Evolutionary conservation across 192 early-diverging fungal species (phyloP), one percentile per base, ranked within the genome.

Genomic region (Linnemannia hyalina): DNA sequence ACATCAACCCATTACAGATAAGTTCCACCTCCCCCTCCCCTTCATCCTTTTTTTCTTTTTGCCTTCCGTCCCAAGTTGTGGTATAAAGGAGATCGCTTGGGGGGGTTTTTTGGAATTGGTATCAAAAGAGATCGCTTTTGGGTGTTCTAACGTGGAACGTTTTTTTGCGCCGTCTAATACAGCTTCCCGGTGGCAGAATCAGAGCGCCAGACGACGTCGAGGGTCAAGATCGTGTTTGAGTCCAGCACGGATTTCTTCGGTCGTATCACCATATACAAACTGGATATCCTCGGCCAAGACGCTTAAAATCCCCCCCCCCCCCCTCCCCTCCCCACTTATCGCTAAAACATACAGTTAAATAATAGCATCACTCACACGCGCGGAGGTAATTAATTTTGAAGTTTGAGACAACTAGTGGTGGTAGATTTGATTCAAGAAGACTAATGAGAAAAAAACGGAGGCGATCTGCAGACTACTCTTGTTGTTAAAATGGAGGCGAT

Each of bases 241-340:
- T 87, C 88, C 36, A 95, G 95, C 85, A 94, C 96, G 2, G 97
- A 97, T 80, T 97, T 97, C 89, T 97, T 95, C 88, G 97, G 97
- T 32, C 89, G 97, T 57, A 93, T 97, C 44, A 92, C 94, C 41
- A 83, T 97, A 15, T 97, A 97, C 88, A 85, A 91, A 60, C 85
- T 97, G 47, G 93, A 95, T 70, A 82, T 96, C 69, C 13, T 92
- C 36, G 96, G 95, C 20, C 71, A 68, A 9, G 73, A 83, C 4
- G 83, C 82, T 8, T 88, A 68, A 87, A 26, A 68, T 1, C 4
- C 6, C 3, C 5, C 29, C 22, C 23, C 23, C 4, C n/a, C 35
- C 35, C n/a, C n/a, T n/a, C n/a, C n/a, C n/a, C n/a, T n/a, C n/a
- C n/a, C n/a, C n/a, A n/a, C n/a, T 5, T 5, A n/a, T 65, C n/a